These are phyloP conservation scores for Yamadazyma scolyti DNA, from an alignment of 805 yeast species.

Conservation along the genomic window DNA sequence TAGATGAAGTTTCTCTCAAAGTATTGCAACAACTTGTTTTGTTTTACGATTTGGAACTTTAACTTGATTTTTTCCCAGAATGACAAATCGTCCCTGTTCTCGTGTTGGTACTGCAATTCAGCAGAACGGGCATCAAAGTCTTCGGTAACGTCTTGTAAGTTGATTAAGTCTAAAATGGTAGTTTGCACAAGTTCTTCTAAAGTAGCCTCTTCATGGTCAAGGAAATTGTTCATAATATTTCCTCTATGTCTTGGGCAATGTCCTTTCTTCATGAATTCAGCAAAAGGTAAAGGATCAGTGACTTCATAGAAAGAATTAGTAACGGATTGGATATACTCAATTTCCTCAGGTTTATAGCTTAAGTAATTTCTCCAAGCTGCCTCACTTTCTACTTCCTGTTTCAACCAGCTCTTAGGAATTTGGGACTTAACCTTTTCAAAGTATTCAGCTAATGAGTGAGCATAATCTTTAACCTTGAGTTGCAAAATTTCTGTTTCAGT, in stretches of 20 bases:
- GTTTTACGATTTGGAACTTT: conserved; percentile 25
- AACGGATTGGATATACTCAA: conserved; percentile 10
- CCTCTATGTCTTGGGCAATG: conserved; percentile 11
- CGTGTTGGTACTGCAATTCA: conserved; percentile 25
- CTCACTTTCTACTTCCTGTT: conserved; percentile 14
- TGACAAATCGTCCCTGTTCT: conserved; percentile 26
- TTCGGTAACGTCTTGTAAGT: conserved; percentile 18
- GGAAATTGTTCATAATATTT: conserved; percentile 6
- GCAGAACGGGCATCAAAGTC: conserved; percentile 25
- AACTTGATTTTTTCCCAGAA: conserved; percentile 36
- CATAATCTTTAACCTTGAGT: conserved; percentile 45
- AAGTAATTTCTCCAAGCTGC: conserved; percentile 15
- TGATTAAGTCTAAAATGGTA: conserved; percentile 17
- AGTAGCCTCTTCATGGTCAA: conserved; percentile 6
- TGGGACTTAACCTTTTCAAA: conserved; percentile 26
- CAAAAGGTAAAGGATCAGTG: conserved; percentile 13
- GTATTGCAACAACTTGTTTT: conserved; percentile 36
- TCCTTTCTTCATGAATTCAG: conserved; percentile 13
- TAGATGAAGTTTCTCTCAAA: conserved; percentile 54
- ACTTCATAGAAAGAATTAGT: conserved; percentile 18
- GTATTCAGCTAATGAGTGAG: conserved; percentile 36
- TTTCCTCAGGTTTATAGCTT: conserved; percentile 12
- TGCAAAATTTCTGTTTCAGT: conserved; percentile 56
- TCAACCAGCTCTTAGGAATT: conserved; percentile 34
- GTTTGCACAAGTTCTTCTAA: conserved; percentile 18